Evolutionary conservation across 345 rosid genomes (phyloP).

Genomic region (Pistacia vera): DNA sequence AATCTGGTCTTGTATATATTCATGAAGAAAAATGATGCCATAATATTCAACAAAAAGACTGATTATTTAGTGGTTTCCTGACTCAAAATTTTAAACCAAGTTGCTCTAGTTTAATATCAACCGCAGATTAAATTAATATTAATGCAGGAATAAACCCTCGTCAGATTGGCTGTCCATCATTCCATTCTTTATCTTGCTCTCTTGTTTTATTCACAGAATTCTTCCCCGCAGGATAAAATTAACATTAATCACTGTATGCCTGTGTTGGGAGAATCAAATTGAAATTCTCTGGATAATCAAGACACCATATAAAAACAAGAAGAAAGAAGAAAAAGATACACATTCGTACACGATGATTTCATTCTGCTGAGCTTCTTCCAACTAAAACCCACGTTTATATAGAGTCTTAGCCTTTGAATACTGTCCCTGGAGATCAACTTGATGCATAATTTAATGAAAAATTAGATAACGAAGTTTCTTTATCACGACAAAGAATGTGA

Average conservation of each 20-base stretch:
- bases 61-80: slow-evolving; percentile 22
- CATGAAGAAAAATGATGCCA: slow-evolving; percentile 19
- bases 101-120: slow-evolving; percentile 15
- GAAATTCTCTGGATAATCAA: slow-evolving; percentile 11
- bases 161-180: slow-evolving; percentile 10
- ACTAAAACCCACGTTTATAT: too few species aligned
- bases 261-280: slow-evolving; percentile 10
- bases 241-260: neutral
- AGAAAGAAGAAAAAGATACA: too few species aligned
- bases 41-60: neutral
- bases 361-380: too few species aligned
- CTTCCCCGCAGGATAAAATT: neutral
- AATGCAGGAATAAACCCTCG: neutral
- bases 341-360: too few species aligned
- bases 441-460: too few species aligned
- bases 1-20: neutral
- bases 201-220: slow-evolving; percentile 3
- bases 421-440: too few species aligned
- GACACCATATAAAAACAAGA: slow-evolving; percentile 7
- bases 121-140: neutral
- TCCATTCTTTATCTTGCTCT: neutral
- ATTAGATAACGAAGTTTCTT: slow-evolving; percentile 10
- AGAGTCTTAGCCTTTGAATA: too few species aligned
- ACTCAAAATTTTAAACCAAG: slow-evolving; percentile 30
- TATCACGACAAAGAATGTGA: slow-evolving; percentile 16